Evolutionary conservation across 2,329 filamentous ascomycete species (phyloP).

Genomic region (Fusarium begoniae): DNA sequence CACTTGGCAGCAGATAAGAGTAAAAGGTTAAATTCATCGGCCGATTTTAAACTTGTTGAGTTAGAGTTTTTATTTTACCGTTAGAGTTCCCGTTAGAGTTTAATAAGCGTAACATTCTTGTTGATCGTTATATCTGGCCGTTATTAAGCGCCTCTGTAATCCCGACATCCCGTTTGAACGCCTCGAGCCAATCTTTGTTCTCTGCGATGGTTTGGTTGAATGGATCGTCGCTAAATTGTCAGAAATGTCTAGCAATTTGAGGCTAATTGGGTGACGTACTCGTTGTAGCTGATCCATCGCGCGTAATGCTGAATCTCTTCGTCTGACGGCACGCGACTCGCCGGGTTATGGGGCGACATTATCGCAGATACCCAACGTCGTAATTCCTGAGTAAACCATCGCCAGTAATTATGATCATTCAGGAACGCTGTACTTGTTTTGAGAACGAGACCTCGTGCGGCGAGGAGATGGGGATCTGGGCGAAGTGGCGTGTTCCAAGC

Average conservation of each 20-base stretch:
- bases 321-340: slow-evolving; percentile 34
- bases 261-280: slow-evolving; percentile 12
- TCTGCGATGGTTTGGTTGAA: slow-evolving; percentile 41
- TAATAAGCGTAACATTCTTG: background rate
- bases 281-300: slow-evolving; percentile 40
- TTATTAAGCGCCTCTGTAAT: slow-evolving; percentile 12
- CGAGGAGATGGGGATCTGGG: slow-evolving; percentile 7
- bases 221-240: slow-evolving; percentile 36
- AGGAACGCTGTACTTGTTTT: slow-evolving; percentile 34
- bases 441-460: slow-evolving; percentile 17
- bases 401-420: slow-evolving; percentile 39
- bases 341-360: slow-evolving; percentile 40
- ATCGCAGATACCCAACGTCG: slow-evolving; percentile 38
- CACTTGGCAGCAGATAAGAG: background rate
- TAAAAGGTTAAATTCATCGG: background rate
- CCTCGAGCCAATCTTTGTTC: slow-evolving; percentile 38
- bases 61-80: background rate
- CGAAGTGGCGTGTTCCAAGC: background rate
- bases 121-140: background rate
- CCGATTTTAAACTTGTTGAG: background rate
- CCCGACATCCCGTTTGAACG: slow-evolving; percentile 37
- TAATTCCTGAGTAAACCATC: slow-evolving; percentile 36
- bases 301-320: slow-evolving; percentile 43
- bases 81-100: background rate
- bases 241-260: background rate